Conservation (phyloP, 106 monocot species). For the Allium sativum region DNA sequence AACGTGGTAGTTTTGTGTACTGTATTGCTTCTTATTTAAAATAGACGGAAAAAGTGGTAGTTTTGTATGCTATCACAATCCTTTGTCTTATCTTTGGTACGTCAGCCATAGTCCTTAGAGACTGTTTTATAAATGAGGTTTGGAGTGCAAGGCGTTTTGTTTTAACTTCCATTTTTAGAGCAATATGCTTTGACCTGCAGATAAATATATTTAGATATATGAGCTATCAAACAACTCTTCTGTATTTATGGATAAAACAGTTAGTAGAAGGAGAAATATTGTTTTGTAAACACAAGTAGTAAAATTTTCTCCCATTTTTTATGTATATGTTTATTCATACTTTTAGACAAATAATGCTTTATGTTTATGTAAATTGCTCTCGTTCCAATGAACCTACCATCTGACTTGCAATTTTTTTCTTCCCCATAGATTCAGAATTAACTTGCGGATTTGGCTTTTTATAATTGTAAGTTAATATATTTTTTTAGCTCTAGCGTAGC, state of each 20-base stretch:
- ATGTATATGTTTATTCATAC: not conserved
- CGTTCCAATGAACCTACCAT: not conserved
- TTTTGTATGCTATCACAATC: no score
- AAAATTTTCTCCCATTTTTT: not conserved
- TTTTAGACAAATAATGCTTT: not conserved
- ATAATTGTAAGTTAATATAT: conserved; percentile 47
- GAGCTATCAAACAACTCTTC: no score
- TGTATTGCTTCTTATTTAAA: not conserved
- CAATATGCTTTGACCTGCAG: no score
- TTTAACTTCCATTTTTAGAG: no score
- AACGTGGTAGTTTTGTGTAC: no score
- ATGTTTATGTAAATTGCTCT: not conserved
- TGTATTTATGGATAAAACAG: not conserved
- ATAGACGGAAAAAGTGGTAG: not conserved
- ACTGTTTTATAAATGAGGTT: no score
- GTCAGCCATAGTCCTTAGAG: no score
- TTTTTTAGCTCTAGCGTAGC: not conserved
- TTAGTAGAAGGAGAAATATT: not conserved
- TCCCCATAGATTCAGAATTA: conserved; percentile 40
- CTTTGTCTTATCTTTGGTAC: no score
- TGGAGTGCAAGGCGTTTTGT: no score
- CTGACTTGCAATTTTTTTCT: not conserved
- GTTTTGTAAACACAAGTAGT: not conserved
- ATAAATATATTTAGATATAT: no score
- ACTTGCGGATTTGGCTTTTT: conserved; percentile 62